Evolutionary conservation across 192 early-diverging fungal genomes (phyloP), one percentile per base, ranked within the genome.

Genomic region (Piromyces finnis): DNA sequence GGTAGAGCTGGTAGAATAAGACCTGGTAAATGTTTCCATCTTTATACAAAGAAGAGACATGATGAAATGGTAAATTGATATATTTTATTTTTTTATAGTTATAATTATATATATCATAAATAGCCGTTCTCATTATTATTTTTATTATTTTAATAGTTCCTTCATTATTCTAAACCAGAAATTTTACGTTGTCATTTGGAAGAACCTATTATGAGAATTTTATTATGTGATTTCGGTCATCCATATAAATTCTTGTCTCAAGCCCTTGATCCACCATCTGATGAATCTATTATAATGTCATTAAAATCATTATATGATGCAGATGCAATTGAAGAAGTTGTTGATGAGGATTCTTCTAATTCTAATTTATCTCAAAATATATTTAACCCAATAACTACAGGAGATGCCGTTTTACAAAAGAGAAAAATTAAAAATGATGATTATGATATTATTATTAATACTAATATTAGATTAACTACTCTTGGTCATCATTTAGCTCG

Each of bases 1-100:
- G 96, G 95, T 12, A 89, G 95, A 59, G 96, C 96, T 6, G 96
- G 96, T 16, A 87, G 96, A 29, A 90, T 93, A 6, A 88, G 88
- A 78, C 86, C 85, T 28, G 96, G 96, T 26, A 84, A 91, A 0
- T 96, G 94, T 81, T 96, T 87, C 82, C 92, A 93, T 77, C 80
- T 97, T 68, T 93, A 93, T 79, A 85, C 87, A 3, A 81, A 88
- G 41, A 51, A 51, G 22, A 51, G 41, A 51, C 41, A 51, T 51
- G 41, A 51, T 51, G 41, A 51, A 51, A 51, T 51, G 41, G 41
- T 51, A 51, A 22, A 22, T 51, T 15, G 2, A 5, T 51, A 22
- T 51, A 5, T 51, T 51, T 15, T 51, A 22, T 22, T 22, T 15
- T 22, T 22, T 51, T 15, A 39, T 15, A 39, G 1, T 22, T 29